These are phyloP conservation scores for Proliferodiscus dingleyae DNA, from an alignment of 2,329 filamentous ascomycete species.

Conservation along the genomic window DNA sequence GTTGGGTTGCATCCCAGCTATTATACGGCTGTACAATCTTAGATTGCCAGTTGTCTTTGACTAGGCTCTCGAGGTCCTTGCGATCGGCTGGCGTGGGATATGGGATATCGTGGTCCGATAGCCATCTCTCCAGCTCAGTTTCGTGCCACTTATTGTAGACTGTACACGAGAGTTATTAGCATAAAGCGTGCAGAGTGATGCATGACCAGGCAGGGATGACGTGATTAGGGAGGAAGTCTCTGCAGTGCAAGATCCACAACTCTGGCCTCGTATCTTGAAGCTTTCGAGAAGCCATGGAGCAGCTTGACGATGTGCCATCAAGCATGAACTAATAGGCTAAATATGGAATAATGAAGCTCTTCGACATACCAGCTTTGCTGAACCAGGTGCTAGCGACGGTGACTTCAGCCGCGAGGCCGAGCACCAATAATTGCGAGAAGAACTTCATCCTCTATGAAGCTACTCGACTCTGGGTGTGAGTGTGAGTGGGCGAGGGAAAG, in stretches of 20 bases:
- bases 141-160: conserved; percentile 99
- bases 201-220: neutral
- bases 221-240: neutral
- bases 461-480: neutral
- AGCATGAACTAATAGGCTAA: conserved; percentile 7
- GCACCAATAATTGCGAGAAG: conserved; percentile 62
- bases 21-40: conserved; percentile 72
- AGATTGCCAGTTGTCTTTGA: conserved; percentile 83
- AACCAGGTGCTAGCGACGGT: conserved; percentile 79
- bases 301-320: conserved; percentile 4
- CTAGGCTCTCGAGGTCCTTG: conserved; percentile 88
- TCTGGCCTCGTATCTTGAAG: neutral
- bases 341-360: conserved; percentile 3
- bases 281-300: no score
- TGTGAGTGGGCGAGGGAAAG: neutral
- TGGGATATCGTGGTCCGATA: conserved; percentile 85
- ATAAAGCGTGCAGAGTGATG: neutral
- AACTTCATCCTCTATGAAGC: conserved; percentile 64
- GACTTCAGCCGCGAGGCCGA: conserved; percentile 66
- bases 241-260: neutral
- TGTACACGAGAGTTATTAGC: conserved; percentile 39
- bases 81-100: conserved; percentile 88
- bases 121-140: conserved; percentile 94
- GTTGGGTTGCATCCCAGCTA: conserved; percentile 67
- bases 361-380: conserved; percentile 69